Conservation (phyloP, 345 rosid genomes). For the Schrenkiella parvula region DNA sequence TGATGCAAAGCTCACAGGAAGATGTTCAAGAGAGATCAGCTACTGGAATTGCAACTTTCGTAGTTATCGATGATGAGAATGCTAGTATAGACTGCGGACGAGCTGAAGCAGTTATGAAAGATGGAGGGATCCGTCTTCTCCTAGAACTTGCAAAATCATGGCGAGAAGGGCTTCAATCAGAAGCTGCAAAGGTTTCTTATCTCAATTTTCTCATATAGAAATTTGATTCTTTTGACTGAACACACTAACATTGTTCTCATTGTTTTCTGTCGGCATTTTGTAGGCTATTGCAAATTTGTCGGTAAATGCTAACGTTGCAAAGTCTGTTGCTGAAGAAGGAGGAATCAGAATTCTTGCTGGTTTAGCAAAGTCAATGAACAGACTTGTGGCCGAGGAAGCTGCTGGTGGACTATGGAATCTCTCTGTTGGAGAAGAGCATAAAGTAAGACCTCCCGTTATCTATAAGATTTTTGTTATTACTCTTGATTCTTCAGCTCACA, state of each 20-base stretch:
- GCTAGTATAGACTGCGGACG: constrained; percentile 78
- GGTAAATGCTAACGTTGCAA: constrained; percentile 74
- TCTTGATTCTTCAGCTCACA: constrained; percentile 2
- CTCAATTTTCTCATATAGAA: neutral
- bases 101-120: constrained; percentile 81
- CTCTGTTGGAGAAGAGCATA: constrained; percentile 89
- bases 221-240: neutral
- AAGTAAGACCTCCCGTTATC: constrained; percentile 40
- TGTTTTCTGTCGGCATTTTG: neutral
- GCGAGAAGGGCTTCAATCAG: constrained; percentile 84
- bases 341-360: constrained; percentile 63
- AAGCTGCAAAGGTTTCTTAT: constrained; percentile 69
- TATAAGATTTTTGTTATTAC: neutral
- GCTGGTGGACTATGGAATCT: constrained; percentile 92
- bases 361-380: constrained; percentile 75
- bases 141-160: constrained; percentile 77
- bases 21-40: constrained; percentile 90
- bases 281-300: constrained; percentile 90
- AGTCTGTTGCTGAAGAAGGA: constrained; percentile 81
- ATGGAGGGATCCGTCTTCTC: constrained; percentile 74
- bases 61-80: constrained; percentile 79
- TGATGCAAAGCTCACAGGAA: constrained; percentile 77
- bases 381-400: constrained; percentile 83
- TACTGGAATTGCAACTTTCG: constrained; percentile 87
- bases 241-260: constrained; percentile 5